Conservation (phyloP, 2,329 filamentous ascomycete species). For the Dryadomyces quercus-mongolicae region DNA sequence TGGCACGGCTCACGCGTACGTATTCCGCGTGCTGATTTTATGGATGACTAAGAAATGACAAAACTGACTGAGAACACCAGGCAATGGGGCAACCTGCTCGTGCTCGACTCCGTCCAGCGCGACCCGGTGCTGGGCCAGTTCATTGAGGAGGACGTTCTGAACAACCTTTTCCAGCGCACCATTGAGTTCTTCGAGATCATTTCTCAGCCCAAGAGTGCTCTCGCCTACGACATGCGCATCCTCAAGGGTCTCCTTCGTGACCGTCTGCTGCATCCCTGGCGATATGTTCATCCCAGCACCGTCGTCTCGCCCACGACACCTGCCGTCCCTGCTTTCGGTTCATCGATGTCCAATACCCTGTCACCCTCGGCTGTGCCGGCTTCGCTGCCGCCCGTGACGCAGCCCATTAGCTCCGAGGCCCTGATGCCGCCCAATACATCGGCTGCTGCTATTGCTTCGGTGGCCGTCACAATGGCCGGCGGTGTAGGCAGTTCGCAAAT, state of each 20-base stretch:
- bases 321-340: background rate
- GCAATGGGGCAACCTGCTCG: constrained; percentile 93
- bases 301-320: background rate
- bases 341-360: background rate
- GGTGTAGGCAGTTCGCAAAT: background rate
- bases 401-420: background rate
- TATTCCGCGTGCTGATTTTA: constrained; percentile 14
- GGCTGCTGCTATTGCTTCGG: background rate
- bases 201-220: constrained; percentile 60
- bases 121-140: constrained; percentile 49
- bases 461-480: background rate
- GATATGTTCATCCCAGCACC: background rate
- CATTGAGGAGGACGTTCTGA: constrained; percentile 43
- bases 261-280: constrained; percentile 1
- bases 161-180: constrained; percentile 55
- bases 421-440: background rate
- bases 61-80: constrained; percentile 29
- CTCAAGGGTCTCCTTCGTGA: constrained; percentile 38
- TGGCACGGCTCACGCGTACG: constrained; percentile 91
- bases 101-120: constrained; percentile 70
- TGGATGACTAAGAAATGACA: background rate
- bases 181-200: constrained; percentile 64
- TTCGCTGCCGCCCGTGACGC: background rate
- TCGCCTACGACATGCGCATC: constrained; percentile 63
- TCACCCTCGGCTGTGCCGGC: background rate